Percentiles rank a stretch among this genome's conserved stretches.
Conservation (phyloP, 2,329 filamentous ascomycete species). For the Xylaria digitata region DNA sequence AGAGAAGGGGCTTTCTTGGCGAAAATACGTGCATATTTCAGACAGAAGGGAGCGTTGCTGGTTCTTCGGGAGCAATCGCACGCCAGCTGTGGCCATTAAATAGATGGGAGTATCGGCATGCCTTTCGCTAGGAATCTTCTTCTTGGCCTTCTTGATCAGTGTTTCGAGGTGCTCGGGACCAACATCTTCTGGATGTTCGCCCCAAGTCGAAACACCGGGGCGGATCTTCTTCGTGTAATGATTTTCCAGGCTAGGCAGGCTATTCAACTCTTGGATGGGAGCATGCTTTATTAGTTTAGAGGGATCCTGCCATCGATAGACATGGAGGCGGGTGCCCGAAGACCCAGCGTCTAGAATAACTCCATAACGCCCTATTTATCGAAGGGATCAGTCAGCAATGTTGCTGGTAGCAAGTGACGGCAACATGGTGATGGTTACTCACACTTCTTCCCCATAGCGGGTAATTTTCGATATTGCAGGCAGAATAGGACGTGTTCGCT, state of each 20-base stretch:
- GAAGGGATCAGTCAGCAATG: constrained; percentile 28
- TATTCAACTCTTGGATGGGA: constrained; percentile 68
- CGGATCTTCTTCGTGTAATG: constrained; percentile 94
- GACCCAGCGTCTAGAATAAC: constrained; percentile 98
- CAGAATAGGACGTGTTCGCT: constrained; percentile 1
- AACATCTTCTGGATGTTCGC: constrained; percentile 77
- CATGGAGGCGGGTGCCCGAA: constrained; percentile 92
- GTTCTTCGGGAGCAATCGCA: constrained; percentile 81
- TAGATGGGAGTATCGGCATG: constrained; percentile 90
- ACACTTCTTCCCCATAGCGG: constrained; percentile 50
- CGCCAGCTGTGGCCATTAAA: constrained; percentile 93
- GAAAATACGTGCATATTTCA: constrained; percentile 85
- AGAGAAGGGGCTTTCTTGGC: constrained; percentile 79
- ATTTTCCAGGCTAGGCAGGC: constrained; percentile 82
- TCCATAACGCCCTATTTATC: constrained; percentile 75
- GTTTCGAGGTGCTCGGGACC: constrained; percentile 83
- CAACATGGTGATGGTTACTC: constrained; percentile 30
- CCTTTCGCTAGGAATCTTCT: constrained; percentile 79
- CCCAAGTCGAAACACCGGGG: constrained; percentile 92
- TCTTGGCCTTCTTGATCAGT: constrained; percentile 83
- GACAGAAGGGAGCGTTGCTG: constrained; percentile 79
- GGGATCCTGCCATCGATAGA: constrained; percentile 92
- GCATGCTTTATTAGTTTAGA: constrained; percentile 72
- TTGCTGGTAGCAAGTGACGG: neutral
- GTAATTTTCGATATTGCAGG: constrained; percentile 11